A percentile compares a stretch with the other conserved stretches of the same genome.
phyloP scores from a whole-genome alignment of 2,329 filamentous ascomycete genomes.

The Paraphaeosphaeria sporulosa region DNA sequence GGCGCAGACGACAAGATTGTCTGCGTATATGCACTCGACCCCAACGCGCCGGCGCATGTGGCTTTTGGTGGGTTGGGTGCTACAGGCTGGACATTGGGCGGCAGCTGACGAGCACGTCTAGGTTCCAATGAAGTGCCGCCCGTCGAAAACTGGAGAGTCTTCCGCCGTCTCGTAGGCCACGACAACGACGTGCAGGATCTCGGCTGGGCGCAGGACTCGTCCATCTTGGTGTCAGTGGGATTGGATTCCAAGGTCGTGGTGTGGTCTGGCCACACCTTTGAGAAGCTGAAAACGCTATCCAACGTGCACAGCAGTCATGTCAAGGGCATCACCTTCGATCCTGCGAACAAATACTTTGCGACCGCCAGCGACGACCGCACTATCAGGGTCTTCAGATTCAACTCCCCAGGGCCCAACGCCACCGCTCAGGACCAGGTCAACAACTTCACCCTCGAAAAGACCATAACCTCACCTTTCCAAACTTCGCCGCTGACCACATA shows the following conservation, averaged over 20 bases:
- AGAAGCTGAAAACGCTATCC: slow-evolving; percentile 92
- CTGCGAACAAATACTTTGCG: slow-evolving; percentile 98
- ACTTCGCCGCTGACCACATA: slow-evolving; percentile 96
- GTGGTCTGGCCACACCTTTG: slow-evolving; percentile 97
- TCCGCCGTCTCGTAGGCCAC: slow-evolving; percentile 90
- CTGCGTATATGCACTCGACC: slow-evolving; percentile 92
- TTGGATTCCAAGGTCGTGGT: slow-evolving; percentile 98
- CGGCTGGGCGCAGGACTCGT: slow-evolving; percentile 96
- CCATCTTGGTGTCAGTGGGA: slow-evolving; percentile 92
- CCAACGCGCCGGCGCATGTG: slow-evolving; percentile 76
- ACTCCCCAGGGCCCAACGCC: slow-evolving; percentile 83
- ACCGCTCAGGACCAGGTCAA: slow-evolving; percentile 95
- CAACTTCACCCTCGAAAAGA: slow-evolving; percentile 95
- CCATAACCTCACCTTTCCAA: slow-evolving; percentile 84
- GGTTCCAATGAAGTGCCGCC: slow-evolving; percentile 88
- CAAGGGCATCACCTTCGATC: slow-evolving; percentile 98
- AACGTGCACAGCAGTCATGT: slow-evolving; percentile 91
- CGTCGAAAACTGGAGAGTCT: slow-evolving; percentile 97
- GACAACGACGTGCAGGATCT: slow-evolving; percentile 99
- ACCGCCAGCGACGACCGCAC: slow-evolving; percentile 96
- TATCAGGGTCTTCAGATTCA: slow-evolving; percentile 96
- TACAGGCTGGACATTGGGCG: neutral
- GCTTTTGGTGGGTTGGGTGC: slow-evolving; percentile 71
- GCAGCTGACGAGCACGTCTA: slow-evolving; percentile 41
- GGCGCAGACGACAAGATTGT: slow-evolving; percentile 99